These are phyloP conservation scores for Fragilariopsis cylindrus DNA, from an alignment of 108 stramenopile species.

Conservation along the genomic window DNA sequence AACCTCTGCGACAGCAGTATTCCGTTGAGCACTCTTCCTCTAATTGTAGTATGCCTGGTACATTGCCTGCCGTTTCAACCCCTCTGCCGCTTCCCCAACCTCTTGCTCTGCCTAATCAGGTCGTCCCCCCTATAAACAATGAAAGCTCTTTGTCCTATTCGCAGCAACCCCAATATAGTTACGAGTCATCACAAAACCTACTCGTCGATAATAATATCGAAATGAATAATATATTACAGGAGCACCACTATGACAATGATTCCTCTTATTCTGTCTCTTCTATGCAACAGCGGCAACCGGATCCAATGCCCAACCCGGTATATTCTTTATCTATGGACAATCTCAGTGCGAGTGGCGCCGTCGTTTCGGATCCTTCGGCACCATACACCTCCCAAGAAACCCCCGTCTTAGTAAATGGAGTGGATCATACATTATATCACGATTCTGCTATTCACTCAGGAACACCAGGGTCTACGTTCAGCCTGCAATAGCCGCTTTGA, in stretches of 20 bases:
- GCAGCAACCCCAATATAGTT: not conserved
- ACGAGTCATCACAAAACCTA: not conserved
- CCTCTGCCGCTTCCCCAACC: constrained; percentile 7
- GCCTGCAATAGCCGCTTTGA: not conserved
- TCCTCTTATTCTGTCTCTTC: too few relatives aligned
- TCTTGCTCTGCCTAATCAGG: constrained; percentile 16
- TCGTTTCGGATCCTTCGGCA: constrained; percentile 5
- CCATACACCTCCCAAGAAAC: not conserved
- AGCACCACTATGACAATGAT: not conserved
- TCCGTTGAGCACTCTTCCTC: constrained; percentile 13
- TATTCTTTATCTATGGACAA: constrained; percentile 17
- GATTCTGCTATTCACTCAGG: not conserved
- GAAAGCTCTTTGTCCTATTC: not conserved
- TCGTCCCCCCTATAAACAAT: constrained; percentile 5
- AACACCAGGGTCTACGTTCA: not conserved
- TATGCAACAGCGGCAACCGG: not conserved
- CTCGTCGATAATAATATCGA: not conserved
- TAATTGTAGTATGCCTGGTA: not conserved
- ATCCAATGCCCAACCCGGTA: constrained; percentile 2
- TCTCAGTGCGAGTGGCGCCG: constrained; percentile 9
- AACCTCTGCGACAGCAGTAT: constrained; percentile 1
- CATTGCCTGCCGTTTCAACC: constrained; percentile 3
- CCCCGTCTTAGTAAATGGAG: not conserved
- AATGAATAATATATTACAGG: not conserved
- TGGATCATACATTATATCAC: not conserved